phyloP scores from a whole-genome alignment of 139 green algal genomes.

The Tetradesmus lagerheimii region DNA sequence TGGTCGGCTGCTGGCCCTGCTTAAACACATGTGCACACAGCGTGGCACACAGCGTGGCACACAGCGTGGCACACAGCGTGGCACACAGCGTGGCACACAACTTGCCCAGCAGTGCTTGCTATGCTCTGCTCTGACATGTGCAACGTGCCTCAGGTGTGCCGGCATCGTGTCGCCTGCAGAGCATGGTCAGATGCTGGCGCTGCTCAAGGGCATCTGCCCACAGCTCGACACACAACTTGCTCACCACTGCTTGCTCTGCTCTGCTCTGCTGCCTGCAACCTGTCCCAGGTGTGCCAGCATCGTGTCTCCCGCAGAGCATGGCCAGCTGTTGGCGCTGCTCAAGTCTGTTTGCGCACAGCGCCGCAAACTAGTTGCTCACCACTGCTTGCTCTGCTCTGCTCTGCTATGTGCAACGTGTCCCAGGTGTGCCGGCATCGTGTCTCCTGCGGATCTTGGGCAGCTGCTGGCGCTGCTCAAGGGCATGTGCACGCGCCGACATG shows the following conservation, averaged over 20 bases:
- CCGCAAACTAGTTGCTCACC: too few relatives aligned
- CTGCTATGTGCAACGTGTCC: not conserved
- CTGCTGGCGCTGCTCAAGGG: conserved; percentile 24
- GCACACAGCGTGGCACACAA: too few relatives aligned
- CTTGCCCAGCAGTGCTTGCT: not conserved
- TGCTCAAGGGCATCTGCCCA: conserved; percentile 41
- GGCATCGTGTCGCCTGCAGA: too few relatives aligned
- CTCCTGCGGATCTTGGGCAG: not conserved
- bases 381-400: not conserved
- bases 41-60: too few relatives aligned
- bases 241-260: too few relatives aligned
- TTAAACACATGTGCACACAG: conserved; percentile 36
- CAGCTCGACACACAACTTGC: too few relatives aligned
- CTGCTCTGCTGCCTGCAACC: not conserved
- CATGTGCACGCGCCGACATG: conserved; percentile 22
- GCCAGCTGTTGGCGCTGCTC: not conserved
- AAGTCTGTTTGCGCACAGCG: too few relatives aligned
- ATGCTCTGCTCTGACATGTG: not conserved
- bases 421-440: not conserved
- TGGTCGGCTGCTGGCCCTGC: not conserved
- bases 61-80: too few relatives aligned
- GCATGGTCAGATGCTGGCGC: not conserved
- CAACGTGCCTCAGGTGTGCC: not conserved
- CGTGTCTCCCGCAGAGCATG: not conserved
- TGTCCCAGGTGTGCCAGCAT: not conserved